Evolutionary conservation across 176 grass and related monocot species (phyloP).

Genomic region (Eleusine indica): DNA sequence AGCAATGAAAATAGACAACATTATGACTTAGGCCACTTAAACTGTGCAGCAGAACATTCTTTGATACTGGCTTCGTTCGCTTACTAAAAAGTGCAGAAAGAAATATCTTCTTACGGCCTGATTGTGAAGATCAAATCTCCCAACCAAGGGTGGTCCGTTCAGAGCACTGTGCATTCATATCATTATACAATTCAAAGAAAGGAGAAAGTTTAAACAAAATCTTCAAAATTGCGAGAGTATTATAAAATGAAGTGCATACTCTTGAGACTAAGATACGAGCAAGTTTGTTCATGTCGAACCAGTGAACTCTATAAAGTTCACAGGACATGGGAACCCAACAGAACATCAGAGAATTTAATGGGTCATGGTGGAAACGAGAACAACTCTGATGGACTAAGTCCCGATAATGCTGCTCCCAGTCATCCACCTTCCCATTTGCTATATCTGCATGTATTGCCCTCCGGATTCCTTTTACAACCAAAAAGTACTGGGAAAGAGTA

Average conservation of each 20-base stretch:
- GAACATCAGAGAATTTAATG: slow-evolving; percentile 10
- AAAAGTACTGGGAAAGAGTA: slow-evolving; percentile 72
- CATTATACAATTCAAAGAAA: neutral
- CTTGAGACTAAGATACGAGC: slow-evolving; percentile 33
- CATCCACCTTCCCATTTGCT: slow-evolving; percentile 58
- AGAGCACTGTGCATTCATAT: neutral
- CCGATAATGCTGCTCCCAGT: slow-evolving; percentile 81
- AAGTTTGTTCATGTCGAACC: slow-evolving; percentile 35
- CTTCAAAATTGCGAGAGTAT: slow-evolving; percentile 47
- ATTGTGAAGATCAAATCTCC: neutral
- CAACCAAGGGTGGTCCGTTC: neutral
- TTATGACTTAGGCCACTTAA: neutral
- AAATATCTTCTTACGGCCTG: neutral
- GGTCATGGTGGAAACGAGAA: neutral
- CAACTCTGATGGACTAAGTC: slow-evolving; percentile 31
- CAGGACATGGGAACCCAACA: neutral
- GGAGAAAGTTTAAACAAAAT: slow-evolving; percentile 17
- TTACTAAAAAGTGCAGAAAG: neutral
- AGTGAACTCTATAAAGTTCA: slow-evolving; percentile 50
- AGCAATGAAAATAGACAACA: neutral
- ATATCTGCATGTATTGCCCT: slow-evolving; percentile 63
- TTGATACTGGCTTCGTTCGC: neutral
- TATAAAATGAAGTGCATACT: slow-evolving; percentile 37
- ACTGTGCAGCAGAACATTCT: neutral
- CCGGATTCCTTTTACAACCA: slow-evolving; percentile 78